Base-by-base conservation (phyloP, 345 rosid species). In the Noccaea caerulescens region DNA sequence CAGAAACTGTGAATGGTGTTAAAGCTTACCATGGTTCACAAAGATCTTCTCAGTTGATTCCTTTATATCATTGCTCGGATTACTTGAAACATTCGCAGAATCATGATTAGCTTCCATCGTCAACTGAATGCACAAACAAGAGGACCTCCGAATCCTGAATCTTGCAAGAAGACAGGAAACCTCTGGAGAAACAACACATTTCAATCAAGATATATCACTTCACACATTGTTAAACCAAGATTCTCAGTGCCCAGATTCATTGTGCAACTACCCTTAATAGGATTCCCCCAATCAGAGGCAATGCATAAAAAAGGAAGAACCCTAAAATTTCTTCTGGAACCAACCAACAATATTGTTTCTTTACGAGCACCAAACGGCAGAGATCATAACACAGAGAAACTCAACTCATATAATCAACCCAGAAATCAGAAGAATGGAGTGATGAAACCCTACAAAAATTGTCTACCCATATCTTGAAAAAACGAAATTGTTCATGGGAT, bases 21-120 rank as follows among this genome's bases (percentile, higher is more conserved):
- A 25, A 63, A 45, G 58, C 46, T 63, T 49, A 76, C 76, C 80
- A 50, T 70, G 75, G 62, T 76, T 76, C 10, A 76, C 72, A 57
- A 70, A 76, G 30, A 9, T 47, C 6, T 18, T 55, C 67, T 76
- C 71, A 49, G 23, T 13, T 0, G 75, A 47, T 10, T 36, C 18
- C 39, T 76, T 72, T n/a, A 23, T 64, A 23, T 23, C 62, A 64
- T 33, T 63, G 32, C 32, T 55, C 3, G 39, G 10, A 56, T 57
- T 14, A 39, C n/a, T 66, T 3, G 73, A 50, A 49, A 63, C 56
- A 57, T 4, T 58, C n/a, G 66, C 67, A 25, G 79, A 30, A 42
- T 69, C 79, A 57, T 11, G 6, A 57, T 4, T 14, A 52, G n/a
- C 61, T 69, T 76, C 79, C 79, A 76, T 76, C 50, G 10, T 69